Conservation (phyloP, 1,284 basidiomycete genomes). For the Lignosus rhinocerotis region DNA sequence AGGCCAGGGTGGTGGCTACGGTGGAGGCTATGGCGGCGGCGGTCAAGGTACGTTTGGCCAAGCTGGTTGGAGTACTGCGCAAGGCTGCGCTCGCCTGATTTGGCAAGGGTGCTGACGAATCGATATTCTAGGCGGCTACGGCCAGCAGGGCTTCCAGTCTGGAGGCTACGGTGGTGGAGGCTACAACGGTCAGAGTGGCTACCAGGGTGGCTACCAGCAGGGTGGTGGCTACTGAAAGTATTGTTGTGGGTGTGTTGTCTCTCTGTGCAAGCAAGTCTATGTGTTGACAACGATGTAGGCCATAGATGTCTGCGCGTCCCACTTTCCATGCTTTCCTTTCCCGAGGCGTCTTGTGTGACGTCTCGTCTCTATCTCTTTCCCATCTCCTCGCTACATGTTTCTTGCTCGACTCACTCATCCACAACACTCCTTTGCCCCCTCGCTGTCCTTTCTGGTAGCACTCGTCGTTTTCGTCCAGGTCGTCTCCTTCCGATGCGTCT, state of each 20-base stretch:
- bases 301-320: neutral
- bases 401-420: slow-evolving; percentile 39
- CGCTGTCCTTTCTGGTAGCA: slow-evolving; percentile 38
- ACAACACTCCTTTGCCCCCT: slow-evolving; percentile 34
- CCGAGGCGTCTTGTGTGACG: slow-evolving; percentile 12
- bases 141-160: slow-evolving; percentile 6
- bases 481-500: slow-evolving; percentile 31
- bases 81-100: neutral
- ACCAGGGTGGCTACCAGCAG: slow-evolving; percentile 17
- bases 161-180: slow-evolving; percentile 20
- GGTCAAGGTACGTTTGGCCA: slow-evolving; percentile 24
- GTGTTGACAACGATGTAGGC: neutral
- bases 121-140: slow-evolving; percentile 24
- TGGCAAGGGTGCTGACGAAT: neutral
- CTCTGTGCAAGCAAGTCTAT: neutral
- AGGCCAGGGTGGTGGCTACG: slow-evolving; percentile 24
- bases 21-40: slow-evolving; percentile 24
- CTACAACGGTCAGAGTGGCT: slow-evolving; percentile 21
- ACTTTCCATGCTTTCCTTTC: neutral
- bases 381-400: slow-evolving; percentile 21
- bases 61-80: neutral
- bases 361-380: slow-evolving; percentile 14
- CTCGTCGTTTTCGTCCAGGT: slow-evolving; percentile 42
- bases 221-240: slow-evolving; percentile 23
- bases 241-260: slow-evolving; percentile 6